Percentiles rank a stretch among this genome's conserved stretches.
These are phyloP conservation scores for Boehmeria nivea DNA, from an alignment of 306 rosid species.

Conservation along the genomic window DNA sequence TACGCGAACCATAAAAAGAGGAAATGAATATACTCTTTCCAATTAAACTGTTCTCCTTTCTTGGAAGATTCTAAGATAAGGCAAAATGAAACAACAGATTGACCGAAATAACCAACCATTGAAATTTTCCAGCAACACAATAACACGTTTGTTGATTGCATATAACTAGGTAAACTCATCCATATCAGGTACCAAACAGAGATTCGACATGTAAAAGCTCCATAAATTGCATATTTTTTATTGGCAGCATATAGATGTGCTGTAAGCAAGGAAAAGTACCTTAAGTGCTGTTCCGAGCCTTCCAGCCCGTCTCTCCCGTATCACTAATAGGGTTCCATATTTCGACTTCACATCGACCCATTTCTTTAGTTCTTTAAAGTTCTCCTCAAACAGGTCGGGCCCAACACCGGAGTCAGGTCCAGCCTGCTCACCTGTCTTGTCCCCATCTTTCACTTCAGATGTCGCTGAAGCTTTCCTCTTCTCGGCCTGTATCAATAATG, in stretches of 20 bases:
- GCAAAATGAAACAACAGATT: too few relatives aligned
- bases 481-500: constrained; percentile 38
- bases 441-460: constrained; percentile 34
- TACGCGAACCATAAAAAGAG: constrained; percentile 9
- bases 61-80: too few relatives aligned
- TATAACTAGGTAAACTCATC: too few relatives aligned
- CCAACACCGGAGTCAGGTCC: constrained; percentile 20
- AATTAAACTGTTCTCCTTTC: too few relatives aligned
- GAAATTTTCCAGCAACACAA: too few relatives aligned
- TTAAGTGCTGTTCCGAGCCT: constrained; percentile 87
- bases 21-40: too few relatives aligned
- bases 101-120: too few relatives aligned
- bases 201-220: too few relatives aligned
- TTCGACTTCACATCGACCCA: constrained; percentile 84
- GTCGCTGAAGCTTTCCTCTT: constrained; percentile 23
- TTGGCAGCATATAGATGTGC: too few relatives aligned
- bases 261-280: constrained; percentile 35
- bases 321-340: constrained; percentile 67
- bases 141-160: too few relatives aligned
- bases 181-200: too few relatives aligned
- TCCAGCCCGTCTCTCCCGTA: constrained; percentile 62
- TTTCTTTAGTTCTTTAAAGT: constrained; percentile 69
- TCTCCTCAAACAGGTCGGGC: constrained; percentile 66
- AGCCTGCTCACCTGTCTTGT: constrained; percentile 25
- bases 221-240: neutral